Conservation (phyloP, 1,284 basidiomycete genomes). For the Cryptococcus neoformans region DNA sequence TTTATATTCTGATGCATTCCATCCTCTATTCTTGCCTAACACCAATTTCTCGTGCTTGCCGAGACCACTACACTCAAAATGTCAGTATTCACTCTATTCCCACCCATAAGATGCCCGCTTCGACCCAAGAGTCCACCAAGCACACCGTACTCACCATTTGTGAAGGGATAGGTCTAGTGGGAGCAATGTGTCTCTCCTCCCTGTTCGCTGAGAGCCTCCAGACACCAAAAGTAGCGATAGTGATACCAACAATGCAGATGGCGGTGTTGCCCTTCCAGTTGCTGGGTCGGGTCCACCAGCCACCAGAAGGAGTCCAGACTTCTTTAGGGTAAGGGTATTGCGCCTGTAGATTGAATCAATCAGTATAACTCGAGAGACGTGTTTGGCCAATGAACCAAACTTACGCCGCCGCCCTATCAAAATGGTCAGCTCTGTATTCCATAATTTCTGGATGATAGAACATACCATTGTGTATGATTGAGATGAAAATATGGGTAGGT, state of each 20-base stretch:
- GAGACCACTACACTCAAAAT: conserved; percentile 30
- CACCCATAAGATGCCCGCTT: neutral
- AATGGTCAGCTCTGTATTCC: conserved; percentile 5
- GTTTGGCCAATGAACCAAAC: conserved; percentile 4
- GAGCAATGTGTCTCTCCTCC: conserved; percentile 53
- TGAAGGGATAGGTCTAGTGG: conserved; percentile 52
- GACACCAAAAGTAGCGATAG: conserved; percentile 50
- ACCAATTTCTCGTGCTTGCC: conserved; percentile 38
- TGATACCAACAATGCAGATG: conserved; percentile 51
- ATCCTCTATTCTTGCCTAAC: conserved; percentile 21
- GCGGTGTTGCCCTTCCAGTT: conserved; percentile 57
- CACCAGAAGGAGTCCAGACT: conserved; percentile 56
- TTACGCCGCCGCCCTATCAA: conserved; percentile 28
- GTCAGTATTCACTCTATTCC: neutral
- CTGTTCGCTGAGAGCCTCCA: conserved; percentile 54
- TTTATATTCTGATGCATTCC: neutral
- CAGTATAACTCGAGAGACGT: neutral
- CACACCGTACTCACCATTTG: conserved; percentile 34
- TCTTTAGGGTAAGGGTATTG: conserved; percentile 59
- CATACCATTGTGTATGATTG: conserved; percentile 10
- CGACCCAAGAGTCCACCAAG: neutral
- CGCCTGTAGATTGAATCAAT: conserved; percentile 20
- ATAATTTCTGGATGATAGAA: neutral
- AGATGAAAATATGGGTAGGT: neutral
- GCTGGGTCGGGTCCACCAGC: conserved; percentile 57